phyloP scores from a whole-genome alignment of 1,139 yeast genomes.

The Hansenula lynferdii region DNA sequence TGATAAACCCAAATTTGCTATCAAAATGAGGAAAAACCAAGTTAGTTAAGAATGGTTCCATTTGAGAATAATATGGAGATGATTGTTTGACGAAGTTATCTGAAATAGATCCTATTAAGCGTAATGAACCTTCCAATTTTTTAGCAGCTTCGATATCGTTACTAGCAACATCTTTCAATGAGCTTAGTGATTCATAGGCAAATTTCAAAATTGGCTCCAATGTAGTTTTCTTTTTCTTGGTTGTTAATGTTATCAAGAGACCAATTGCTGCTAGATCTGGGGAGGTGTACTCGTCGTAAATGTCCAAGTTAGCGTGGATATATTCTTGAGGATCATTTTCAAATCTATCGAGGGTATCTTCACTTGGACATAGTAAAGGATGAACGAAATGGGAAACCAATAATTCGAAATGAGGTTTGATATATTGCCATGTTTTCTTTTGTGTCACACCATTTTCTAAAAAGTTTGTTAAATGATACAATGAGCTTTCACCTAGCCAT shows the following conservation, averaged over 20 bases:
- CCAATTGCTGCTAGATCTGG: conserved; percentile 70
- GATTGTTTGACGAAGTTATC: conserved; percentile 49
- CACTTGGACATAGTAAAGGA: conserved; percentile 73
- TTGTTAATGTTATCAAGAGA: conserved; percentile 59
- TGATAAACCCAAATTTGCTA: conserved; percentile 64
- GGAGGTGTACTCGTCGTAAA: conserved; percentile 51
- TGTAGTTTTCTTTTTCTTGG: conserved; percentile 57
- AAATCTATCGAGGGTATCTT: conserved; percentile 66
- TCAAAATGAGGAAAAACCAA: conserved; percentile 71
- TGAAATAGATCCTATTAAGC: conserved; percentile 72
- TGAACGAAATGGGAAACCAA: conserved; percentile 70
- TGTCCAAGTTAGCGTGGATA: conserved; percentile 72
- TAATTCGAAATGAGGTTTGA: conserved; percentile 65
- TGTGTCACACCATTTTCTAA: conserved; percentile 67
- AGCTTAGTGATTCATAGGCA: conserved; percentile 50
- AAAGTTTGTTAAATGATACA: conserved; percentile 65
- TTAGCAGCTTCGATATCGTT: conserved; percentile 58
- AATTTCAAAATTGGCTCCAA: conserved; percentile 63
- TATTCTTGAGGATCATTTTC: conserved; percentile 92
- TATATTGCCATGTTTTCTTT: conserved; percentile 63
- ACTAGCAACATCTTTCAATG: conserved; percentile 28
- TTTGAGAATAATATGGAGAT: conserved; percentile 56
- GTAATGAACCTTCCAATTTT: conserved; percentile 73
- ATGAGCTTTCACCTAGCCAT: conserved; percentile 67
- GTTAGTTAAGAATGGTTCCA: conserved; percentile 63